A percentile compares a stretch with the other conserved stretches of the same genome.
Evolutionary conservation across 179 eudicot genomes (phyloP).

Genomic region (Gypsophila paniculata): DNA sequence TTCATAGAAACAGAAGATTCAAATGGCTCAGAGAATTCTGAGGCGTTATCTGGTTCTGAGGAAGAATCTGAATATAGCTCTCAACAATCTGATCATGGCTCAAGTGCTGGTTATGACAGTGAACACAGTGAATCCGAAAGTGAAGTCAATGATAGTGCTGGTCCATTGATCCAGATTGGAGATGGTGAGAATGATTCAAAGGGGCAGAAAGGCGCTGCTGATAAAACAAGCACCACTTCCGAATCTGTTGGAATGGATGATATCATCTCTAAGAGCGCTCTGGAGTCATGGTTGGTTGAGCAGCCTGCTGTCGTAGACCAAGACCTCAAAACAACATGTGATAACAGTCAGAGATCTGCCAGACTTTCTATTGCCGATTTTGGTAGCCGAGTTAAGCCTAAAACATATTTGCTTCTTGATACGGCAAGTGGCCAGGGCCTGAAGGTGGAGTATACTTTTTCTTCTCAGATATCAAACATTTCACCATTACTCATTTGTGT

Average conservation of each 20-base stretch:
- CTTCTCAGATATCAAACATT: constrained; percentile 61
- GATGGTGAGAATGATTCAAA: constrained; percentile 38
- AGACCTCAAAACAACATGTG: constrained; percentile 35
- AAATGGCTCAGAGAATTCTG: constrained; percentile 43
- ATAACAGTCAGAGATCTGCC: constrained; percentile 47
- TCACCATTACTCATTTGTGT: constrained; percentile 72
- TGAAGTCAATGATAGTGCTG: constrained; percentile 35
- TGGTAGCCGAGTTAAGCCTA: constrained; percentile 62
- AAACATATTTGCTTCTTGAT: constrained; percentile 62
- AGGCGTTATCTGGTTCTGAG: constrained; percentile 60
- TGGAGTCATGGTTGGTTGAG: constrained; percentile 90
- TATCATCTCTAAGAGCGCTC: constrained; percentile 57
- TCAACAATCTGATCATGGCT: constrained; percentile 51
- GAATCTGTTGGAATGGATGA: constrained; percentile 51
- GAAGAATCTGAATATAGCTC: constrained; percentile 62
- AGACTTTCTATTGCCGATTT: constrained; percentile 69
- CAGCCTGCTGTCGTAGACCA: constrained; percentile 36
- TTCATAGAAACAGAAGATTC: constrained; percentile 30
- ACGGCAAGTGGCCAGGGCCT: constrained; percentile 75
- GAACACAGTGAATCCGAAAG: constrained; percentile 40
- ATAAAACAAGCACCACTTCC: constrained; percentile 24
- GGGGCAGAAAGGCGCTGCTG: constrained; percentile 30
- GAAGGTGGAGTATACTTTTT: constrained; percentile 67
- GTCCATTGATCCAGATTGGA: constrained; percentile 64
- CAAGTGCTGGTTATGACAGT: constrained; percentile 36